Evolutionary conservation across 2,329 filamentous ascomycete genomes (phyloP).

Genomic region (Blastomyces silverae): DNA sequence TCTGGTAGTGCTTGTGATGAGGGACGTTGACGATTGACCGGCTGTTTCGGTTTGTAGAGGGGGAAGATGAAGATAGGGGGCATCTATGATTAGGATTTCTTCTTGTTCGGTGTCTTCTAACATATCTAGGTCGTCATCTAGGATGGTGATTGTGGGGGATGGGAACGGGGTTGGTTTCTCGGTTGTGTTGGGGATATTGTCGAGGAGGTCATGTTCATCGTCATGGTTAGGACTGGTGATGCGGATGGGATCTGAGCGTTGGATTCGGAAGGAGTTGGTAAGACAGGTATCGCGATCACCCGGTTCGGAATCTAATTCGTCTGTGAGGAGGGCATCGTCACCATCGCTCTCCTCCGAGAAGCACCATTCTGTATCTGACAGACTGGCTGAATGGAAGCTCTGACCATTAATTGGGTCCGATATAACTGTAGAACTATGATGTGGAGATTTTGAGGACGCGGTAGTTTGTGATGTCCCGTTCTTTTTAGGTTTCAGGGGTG

Average conservation of each 20-base stretch:
- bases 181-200: not conserved
- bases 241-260: not conserved
- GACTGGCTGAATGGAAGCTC: not conserved
- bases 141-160: not conserved
- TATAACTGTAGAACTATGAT: not conserved
- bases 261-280: not conserved
- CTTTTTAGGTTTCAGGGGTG: not conserved
- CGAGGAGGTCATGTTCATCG: not conserved
- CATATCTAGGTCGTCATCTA: constrained; percentile 1
- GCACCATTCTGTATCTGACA: constrained; percentile 11
- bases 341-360: constrained; percentile 8
- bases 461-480: not conserved
- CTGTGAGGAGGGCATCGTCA: constrained; percentile 4
- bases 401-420: not conserved
- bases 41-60: not conserved
- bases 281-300: not conserved
- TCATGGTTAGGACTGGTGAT: not conserved
- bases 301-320: not conserved
- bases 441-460: not conserved
- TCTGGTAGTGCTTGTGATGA: not conserved
- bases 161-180: not conserved
- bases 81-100: not conserved
- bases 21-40: not conserved
- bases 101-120: not conserved
- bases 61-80: not conserved